Evolutionary conservation across 441 rosid genomes (phyloP).

Genomic region (Jatropha multifida): DNA sequence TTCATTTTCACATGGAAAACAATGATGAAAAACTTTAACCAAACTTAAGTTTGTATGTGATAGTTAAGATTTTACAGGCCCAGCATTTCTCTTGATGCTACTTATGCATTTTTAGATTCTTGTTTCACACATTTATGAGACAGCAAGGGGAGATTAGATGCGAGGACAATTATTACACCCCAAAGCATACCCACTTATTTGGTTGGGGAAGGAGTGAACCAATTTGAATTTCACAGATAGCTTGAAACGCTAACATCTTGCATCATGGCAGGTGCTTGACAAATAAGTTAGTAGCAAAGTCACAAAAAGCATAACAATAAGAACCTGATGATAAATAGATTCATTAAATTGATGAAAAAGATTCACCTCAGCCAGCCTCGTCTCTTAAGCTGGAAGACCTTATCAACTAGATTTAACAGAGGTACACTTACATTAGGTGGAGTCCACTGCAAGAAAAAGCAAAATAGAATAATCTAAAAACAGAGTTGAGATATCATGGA

Average conservation of each 20-base stretch:
- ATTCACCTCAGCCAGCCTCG: slow-evolving; percentile 97
- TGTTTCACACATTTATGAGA: neutral
- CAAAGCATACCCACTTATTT: neutral
- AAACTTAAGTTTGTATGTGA: neutral
- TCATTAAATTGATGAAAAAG: slow-evolving; percentile 4
- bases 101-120: neutral
- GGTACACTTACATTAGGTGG: slow-evolving; percentile 97
- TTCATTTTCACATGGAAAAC: neutral
- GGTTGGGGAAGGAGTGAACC: neutral
- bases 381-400: slow-evolving; percentile 92
- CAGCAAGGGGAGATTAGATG: neutral
- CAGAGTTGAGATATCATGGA: neutral
- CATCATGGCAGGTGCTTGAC: neutral
- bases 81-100: neutral
- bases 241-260: neutral
- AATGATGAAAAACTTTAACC: neutral
- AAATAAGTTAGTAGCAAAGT: neutral
- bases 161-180: neutral
- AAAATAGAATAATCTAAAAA: neutral
- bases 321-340: slow-evolving; percentile 17
- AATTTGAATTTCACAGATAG: neutral
- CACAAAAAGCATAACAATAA: neutral
- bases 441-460: slow-evolving; percentile 67
- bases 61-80: neutral
- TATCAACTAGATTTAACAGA: slow-evolving; percentile 90